Evolutionary conservation across 192 early-diverging fungal species (phyloP).

Genomic region (Backusella tuberculispora): DNA sequence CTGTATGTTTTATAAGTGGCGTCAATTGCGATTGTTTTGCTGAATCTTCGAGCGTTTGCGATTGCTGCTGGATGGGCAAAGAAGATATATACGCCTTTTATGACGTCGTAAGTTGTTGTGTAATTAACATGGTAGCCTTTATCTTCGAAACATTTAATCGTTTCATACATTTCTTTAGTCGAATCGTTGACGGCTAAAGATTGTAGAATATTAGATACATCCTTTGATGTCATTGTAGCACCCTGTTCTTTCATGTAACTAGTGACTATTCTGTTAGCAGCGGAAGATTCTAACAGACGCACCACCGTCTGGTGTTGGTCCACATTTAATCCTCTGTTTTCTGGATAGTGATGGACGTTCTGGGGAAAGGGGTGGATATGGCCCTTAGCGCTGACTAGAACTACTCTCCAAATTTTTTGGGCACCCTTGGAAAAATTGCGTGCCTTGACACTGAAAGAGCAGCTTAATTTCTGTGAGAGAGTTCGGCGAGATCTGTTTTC

Average conservation of each 20-base stretch:
- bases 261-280: neutral
- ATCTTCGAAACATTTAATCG: neutral
- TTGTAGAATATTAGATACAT: neutral
- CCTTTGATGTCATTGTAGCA: neutral
- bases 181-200: neutral
- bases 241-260: neutral
- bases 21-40: too few species aligned
- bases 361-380: neutral
- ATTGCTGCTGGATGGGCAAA: neutral
- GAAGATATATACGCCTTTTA: neutral
- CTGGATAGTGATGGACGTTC: neutral
- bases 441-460: too few species aligned
- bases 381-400: neutral
- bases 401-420: neutral
- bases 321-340: neutral
- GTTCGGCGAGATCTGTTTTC: too few species aligned
- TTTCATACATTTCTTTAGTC: neutral
- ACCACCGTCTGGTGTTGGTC: neutral
- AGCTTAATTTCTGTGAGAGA: too few species aligned
- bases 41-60: too few species aligned
- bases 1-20: too few species aligned
- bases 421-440: neutral
- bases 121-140: neutral
- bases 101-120: neutral
- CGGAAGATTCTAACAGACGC: neutral